phyloP scores from a whole-genome alignment of 495 filamentous ascomycete genomes.

The Penicillium paradoxum region DNA sequence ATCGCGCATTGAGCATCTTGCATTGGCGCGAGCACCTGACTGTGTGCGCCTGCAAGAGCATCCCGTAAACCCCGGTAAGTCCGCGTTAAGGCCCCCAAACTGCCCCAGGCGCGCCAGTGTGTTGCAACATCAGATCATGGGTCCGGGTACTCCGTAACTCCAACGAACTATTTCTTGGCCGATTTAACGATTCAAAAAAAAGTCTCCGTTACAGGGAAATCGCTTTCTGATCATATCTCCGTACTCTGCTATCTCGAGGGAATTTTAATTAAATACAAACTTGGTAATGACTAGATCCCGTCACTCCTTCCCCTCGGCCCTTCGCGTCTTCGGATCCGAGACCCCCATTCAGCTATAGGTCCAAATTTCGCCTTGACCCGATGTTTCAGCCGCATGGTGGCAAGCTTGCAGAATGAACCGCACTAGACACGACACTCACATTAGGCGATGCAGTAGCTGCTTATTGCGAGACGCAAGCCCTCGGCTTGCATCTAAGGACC shows the following conservation, averaged over 20 bases:
- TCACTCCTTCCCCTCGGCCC: neutral
- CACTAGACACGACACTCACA: conserved; percentile 1
- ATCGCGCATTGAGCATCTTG: too few relatives aligned
- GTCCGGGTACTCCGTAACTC: neutral
- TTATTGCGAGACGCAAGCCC: neutral
- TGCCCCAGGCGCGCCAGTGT: too few relatives aligned
- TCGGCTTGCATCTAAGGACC: too few relatives aligned
- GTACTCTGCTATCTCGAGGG: too few relatives aligned
- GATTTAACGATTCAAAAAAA: too few relatives aligned
- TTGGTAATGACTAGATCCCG: neutral
- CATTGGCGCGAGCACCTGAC: conserved; percentile 5
- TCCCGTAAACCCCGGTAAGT: neutral
- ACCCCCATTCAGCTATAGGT: neutral
- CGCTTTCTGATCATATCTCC: too few relatives aligned
- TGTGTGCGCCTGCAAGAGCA: neutral
- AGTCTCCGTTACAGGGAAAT: too few relatives aligned
- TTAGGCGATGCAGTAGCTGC: neutral
- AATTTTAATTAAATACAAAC: too few relatives aligned
- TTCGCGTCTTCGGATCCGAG: conserved; percentile 4
- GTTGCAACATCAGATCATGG: conserved; percentile 1
- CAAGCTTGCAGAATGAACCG: neutral
- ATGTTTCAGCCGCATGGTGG: conserved; percentile 6
- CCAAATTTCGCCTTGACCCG: neutral
- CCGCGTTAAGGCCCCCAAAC: neutral
- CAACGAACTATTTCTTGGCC: neutral